These are phyloP conservation scores for Chaetomium sp. DNA, from an alignment of 2,329 filamentous ascomycete species.

Conservation along the genomic window DNA sequence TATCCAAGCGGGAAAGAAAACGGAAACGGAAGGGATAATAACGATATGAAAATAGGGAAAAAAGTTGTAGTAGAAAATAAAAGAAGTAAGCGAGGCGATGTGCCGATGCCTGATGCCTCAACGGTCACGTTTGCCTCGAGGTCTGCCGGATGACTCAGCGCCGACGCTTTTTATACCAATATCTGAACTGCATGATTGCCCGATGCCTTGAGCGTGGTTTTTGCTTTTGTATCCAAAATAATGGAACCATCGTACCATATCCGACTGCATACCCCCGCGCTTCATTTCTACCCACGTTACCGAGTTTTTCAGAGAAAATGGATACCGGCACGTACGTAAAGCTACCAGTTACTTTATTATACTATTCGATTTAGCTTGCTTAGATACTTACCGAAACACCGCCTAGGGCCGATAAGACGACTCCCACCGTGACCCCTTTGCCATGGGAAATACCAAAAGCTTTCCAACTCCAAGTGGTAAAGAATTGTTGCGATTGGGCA, in stretches of 20 bases:
- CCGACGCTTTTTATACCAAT: neutral
- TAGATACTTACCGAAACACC: neutral
- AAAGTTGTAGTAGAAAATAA: no score
- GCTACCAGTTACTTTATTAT: neutral
- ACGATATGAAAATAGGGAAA: no score
- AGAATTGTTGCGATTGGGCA: neutral
- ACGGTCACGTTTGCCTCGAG: neutral
- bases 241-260: neutral
- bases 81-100: no score
- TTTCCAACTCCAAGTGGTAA: neutral
- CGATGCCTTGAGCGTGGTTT: neutral
- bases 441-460: neutral
- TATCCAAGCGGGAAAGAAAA: no score
- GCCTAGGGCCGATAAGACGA: neutral
- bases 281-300: neutral
- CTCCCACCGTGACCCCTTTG: neutral
- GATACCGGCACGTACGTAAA: neutral
- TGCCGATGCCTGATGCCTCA: no score
- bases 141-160: neutral
- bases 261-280: no score
- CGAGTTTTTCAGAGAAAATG: neutral
- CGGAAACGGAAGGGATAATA: no score
- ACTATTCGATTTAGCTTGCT: neutral
- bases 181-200: neutral
- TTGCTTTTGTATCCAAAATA: neutral